Conservation (phyloP, 2,329 filamentous ascomycete genomes). For the Xylariaceae sp. region DNA sequence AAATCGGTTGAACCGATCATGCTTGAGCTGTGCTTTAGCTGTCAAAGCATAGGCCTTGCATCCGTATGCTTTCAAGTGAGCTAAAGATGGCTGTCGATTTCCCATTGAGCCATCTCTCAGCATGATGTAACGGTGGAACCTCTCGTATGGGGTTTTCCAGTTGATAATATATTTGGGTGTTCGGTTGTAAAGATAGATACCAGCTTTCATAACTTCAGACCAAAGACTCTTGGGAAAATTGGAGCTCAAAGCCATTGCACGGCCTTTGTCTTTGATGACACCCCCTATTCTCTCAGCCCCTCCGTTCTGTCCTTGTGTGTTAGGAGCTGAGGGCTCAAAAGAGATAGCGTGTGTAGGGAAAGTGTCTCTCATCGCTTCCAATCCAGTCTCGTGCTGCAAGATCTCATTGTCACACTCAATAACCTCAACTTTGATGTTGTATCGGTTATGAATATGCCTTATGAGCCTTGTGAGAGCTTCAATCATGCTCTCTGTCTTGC, state of each 20-base stretch:
- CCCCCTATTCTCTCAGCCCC: not conserved
- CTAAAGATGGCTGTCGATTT: not conserved
- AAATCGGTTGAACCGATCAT: no score
- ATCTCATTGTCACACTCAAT: not conserved
- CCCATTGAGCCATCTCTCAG: not conserved
- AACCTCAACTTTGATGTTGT: no score
- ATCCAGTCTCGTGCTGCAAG: not conserved
- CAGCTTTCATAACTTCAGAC: not conserved
- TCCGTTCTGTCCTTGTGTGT: not conserved
- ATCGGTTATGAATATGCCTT: no score
- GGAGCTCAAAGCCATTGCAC: not conserved
- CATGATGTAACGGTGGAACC: not conserved
- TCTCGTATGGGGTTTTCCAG: constrained; percentile 2
- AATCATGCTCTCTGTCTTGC: no score
- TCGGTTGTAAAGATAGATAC: not conserved
- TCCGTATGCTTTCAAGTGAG: not conserved
- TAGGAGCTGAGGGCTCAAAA: not conserved
- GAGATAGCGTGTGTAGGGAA: no score
- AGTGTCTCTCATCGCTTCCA: not conserved
- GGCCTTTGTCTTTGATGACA: not conserved
- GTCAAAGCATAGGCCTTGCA: not conserved
- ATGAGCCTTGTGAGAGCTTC: not conserved
- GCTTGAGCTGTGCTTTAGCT: not conserved
- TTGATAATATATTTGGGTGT: not conserved
- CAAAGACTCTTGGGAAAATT: not conserved